Percentiles rank a stretch among this genome's conserved stretches.
Conservation (phyloP, 805 yeast genomes). For the Myxozyma vanderwaltii region DNA sequence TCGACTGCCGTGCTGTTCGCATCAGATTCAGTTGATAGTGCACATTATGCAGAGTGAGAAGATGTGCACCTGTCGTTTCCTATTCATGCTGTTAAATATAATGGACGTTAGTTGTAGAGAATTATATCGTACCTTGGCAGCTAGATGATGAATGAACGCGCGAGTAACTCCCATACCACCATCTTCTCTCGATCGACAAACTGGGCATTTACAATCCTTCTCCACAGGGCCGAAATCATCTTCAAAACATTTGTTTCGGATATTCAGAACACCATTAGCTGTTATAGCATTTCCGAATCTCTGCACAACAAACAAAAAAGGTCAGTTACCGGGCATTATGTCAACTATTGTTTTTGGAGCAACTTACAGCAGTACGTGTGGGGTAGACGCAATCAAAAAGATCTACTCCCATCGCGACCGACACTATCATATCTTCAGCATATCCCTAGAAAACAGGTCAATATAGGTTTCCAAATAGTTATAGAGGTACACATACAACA, state of each 20-base stretch:
- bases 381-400: slow-evolving; percentile 53
- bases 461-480: not conserved
- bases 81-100: no score
- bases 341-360: not conserved
- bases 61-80: slow-evolving; percentile 51
- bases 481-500: slow-evolving; percentile 34
- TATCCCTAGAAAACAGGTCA: slow-evolving; percentile 41
- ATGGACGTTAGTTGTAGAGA: no score
- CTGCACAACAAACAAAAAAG: no score
- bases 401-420: slow-evolving; percentile 52
- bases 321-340: no score
- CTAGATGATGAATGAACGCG: slow-evolving; percentile 44
- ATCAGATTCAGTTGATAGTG: slow-evolving; percentile 49
- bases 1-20: slow-evolving; percentile 46
- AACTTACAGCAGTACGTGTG: slow-evolving; percentile 45
- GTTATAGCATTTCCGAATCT: slow-evolving; percentile 52
- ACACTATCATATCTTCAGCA: slow-evolving; percentile 51
- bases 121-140: slow-evolving; percentile 38
- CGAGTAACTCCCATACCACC: slow-evolving; percentile 46
- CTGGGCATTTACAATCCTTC: slow-evolving; percentile 48
- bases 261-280: slow-evolving; percentile 43
- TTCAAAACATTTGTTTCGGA: slow-evolving; percentile 44
- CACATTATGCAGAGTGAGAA: slow-evolving; percentile 49
- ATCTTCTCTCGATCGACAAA: slow-evolving; percentile 41
- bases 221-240: slow-evolving; percentile 46